phyloP scores from a whole-genome alignment of 2,329 filamentous ascomycete genomes.

The Tolypocladium guangdongense region DNA sequence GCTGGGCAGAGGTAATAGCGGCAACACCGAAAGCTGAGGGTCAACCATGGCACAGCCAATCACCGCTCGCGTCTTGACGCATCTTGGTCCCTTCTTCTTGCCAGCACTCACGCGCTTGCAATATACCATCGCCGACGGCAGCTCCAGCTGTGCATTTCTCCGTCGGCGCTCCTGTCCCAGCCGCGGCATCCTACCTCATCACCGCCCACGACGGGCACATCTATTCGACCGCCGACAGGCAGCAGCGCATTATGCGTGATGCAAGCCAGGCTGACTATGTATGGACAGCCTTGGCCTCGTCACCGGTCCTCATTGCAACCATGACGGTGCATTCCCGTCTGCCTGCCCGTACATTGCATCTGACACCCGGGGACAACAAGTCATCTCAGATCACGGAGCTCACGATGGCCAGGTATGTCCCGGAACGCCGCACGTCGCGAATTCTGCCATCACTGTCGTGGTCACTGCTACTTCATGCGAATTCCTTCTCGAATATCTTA shows the following conservation, averaged over 20 bases:
- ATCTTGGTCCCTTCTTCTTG: not conserved
- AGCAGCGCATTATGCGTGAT: not conserved
- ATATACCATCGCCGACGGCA: not conserved
- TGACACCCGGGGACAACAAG: not conserved
- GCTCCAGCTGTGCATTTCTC: not conserved
- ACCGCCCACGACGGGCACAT: not conserved
- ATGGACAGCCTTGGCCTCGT: not conserved
- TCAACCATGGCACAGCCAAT: not conserved
- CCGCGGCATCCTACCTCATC: not conserved
- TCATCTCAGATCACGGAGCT: not conserved
- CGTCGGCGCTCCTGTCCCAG: not conserved
- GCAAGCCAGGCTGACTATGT: not conserved
- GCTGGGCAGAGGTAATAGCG: not conserved
- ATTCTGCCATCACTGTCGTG: not conserved
- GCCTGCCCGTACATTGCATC: not conserved
- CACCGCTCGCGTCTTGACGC: not conserved
- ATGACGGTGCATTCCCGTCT: not conserved
- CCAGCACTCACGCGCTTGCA: not conserved
- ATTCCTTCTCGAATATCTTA: slow-evolving; percentile 16
- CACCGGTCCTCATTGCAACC: not conserved
- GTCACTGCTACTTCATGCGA: not conserved
- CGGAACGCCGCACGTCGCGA: not conserved
- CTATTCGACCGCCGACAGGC: not conserved
- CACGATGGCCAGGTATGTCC: not conserved
- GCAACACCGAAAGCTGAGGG: not conserved